Conservation (phyloP, 345 rosid genomes). For the Salix brachista region DNA sequence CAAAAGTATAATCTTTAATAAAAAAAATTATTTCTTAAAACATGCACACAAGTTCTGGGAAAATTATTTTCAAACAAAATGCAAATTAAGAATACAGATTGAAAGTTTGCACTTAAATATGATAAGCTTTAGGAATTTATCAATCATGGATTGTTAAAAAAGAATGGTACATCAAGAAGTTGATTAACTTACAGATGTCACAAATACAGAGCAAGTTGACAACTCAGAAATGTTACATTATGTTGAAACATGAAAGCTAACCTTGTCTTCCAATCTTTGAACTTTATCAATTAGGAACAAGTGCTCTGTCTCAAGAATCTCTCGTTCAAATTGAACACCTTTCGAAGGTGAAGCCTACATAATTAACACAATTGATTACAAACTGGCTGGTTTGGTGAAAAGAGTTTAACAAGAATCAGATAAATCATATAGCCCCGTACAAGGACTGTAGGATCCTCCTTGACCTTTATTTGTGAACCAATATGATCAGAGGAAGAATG, state of each 20-base stretch:
- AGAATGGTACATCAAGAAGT: neutral
- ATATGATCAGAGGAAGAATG: neutral
- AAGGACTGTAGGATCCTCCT: neutral
- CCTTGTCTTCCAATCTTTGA: slow-evolving; percentile 64
- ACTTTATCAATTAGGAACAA: slow-evolving; percentile 63
- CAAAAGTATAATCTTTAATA: neutral
- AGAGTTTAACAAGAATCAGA: neutral
- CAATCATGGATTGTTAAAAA: neutral
- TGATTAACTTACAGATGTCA: neutral
- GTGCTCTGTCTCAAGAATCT: slow-evolving; percentile 74
- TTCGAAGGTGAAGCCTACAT: slow-evolving; percentile 54
- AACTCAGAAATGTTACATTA: neutral
- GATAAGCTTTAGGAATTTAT: neutral
- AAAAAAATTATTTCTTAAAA: neutral
- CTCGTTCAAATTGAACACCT: slow-evolving; percentile 63
- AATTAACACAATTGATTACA: slow-evolving; percentile 12
- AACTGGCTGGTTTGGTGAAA: neutral
- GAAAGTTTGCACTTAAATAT: neutral
- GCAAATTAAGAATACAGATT: neutral
- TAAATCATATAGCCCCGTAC: neutral
- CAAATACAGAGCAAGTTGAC: neutral
- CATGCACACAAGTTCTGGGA: neutral
- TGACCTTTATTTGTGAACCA: neutral
- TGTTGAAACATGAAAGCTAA: slow-evolving; percentile 22
- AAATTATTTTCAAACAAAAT: neutral